phyloP scores from a whole-genome alignment of 176 grass and related monocot genomes.

The Saccharum spontaneum region DNA sequence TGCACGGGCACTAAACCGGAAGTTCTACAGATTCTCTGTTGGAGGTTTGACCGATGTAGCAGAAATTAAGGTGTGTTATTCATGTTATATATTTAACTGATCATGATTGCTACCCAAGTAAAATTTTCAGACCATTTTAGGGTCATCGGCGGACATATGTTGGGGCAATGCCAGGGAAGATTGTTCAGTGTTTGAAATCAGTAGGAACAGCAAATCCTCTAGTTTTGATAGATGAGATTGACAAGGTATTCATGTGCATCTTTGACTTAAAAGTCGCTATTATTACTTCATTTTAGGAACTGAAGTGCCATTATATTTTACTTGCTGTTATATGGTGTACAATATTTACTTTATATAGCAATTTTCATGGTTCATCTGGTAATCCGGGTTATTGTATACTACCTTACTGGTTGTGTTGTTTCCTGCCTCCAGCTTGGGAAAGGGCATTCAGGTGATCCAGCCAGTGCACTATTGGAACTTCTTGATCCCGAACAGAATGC shows the following conservation, averaged over 20 bases:
- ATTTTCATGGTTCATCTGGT: conserved; percentile 3
- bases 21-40: conserved; percentile 98
- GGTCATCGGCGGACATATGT: conserved; percentile 97
- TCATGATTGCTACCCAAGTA: not conserved
- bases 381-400: not conserved
- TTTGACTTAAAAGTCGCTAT: not conserved
- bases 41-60: conserved; percentile 99
- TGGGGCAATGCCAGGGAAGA: conserved; percentile 99
- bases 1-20: conserved; percentile 82
- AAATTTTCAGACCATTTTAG: conserved; percentile 50
- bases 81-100: conserved; percentile 1
- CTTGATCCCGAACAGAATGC: conserved; percentile 91
- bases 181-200: conserved; percentile 94
- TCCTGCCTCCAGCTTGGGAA: conserved; percentile 51
- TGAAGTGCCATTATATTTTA: not conserved
- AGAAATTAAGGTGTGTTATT: conserved; percentile 85
- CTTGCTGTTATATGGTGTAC: not conserved
- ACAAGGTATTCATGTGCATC: conserved; percentile 61
- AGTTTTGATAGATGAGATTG: conserved; percentile 96
- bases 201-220: conserved; percentile 93
- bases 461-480: conserved; percentile 88
- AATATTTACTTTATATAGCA: not conserved
- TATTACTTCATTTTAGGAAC: conserved; percentile 20
- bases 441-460: conserved; percentile 90
- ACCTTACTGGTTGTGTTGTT: conserved; percentile 10